Percentiles rank a stretch among this genome's conserved stretches.
These are phyloP conservation scores for Cicer yamashitae DNA, from an alignment of 306 rosid genomes.

Conservation along the genomic window DNA sequence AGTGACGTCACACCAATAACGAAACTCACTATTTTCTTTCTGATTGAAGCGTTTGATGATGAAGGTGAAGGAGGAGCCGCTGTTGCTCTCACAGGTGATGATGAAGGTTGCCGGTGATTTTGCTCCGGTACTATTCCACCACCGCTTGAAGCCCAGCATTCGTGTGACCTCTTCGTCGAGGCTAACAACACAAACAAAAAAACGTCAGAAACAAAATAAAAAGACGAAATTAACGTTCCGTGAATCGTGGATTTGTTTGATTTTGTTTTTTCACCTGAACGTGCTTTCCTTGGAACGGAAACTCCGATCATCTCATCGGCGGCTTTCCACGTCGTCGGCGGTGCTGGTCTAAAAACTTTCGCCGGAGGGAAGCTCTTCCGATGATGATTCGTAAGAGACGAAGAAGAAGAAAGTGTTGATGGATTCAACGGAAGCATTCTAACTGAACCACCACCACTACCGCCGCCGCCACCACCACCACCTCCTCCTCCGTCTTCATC, in stretches of 20 bases:
- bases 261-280: constrained; percentile 67
- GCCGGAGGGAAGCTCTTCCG: constrained; percentile 85
- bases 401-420: constrained; percentile 20
- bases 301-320: constrained; percentile 99
- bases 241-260: neutral
- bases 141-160: constrained; percentile 76
- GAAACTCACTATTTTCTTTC: constrained; percentile 85
- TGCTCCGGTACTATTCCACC: constrained; percentile 66
- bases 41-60: constrained; percentile 72
- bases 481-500: constrained; percentile 53
- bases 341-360: constrained; percentile 71
- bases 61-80: constrained; percentile 80
- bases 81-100: constrained; percentile 76
- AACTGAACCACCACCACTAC: constrained; percentile 58
- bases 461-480: neutral
- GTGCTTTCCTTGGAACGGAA: constrained; percentile 89
- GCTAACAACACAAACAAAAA: constrained; percentile 52
- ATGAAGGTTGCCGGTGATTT: constrained; percentile 72
- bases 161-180: constrained; percentile 92
- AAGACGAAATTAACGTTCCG: neutral
- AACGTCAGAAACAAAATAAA: neutral
- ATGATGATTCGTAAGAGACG: constrained; percentile 58
- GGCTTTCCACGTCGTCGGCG: constrained; percentile 75
- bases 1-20: neutral
- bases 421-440: constrained; percentile 94